Conservation (phyloP, 495 filamentous ascomycete species). For the Penicillium riverlandense region DNA sequence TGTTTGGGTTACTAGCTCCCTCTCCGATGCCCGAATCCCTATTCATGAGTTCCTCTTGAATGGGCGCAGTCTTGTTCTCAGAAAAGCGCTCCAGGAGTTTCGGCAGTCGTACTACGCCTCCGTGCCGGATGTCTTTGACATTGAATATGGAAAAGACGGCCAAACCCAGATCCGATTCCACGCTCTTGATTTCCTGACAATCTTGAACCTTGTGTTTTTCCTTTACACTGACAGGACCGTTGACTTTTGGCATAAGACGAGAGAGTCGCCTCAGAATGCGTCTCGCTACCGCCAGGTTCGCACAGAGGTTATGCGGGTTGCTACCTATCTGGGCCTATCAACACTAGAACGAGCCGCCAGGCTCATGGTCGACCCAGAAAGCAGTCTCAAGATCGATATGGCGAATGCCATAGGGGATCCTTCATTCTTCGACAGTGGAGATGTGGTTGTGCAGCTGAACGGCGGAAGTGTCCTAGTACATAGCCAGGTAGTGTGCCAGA, state of each 20-base stretch:
- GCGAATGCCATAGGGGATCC: slow-evolving; percentile 56
- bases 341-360: slow-evolving; percentile 69
- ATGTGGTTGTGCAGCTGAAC: slow-evolving; percentile 70
- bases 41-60: slow-evolving; percentile 76
- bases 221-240: slow-evolving; percentile 73
- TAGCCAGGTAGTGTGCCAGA: slow-evolving; percentile 66
- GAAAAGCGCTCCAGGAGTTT: slow-evolving; percentile 51
- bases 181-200: slow-evolving; percentile 62
- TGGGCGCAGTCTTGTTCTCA: slow-evolving; percentile 63
- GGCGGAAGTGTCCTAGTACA: slow-evolving; percentile 61
- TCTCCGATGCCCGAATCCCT: slow-evolving; percentile 63
- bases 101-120: slow-evolving; percentile 34
- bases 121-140: slow-evolving; percentile 52
- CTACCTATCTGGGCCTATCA: slow-evolving; percentile 55
- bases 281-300: slow-evolving; percentile 70
- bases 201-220: slow-evolving; percentile 74
- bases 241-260: slow-evolving; percentile 75
- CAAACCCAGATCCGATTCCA: slow-evolving; percentile 50
- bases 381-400: slow-evolving; percentile 61
- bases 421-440: slow-evolving; percentile 64
- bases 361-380: slow-evolving; percentile 57
- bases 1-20: slow-evolving; percentile 45
- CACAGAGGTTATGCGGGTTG: slow-evolving; percentile 74
- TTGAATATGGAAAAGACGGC: slow-evolving; percentile 45
- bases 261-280: slow-evolving; percentile 52